Evolutionary conservation across 1,284 basidiomycete species (phyloP).

Genomic region (Fistulina hepatica): DNA sequence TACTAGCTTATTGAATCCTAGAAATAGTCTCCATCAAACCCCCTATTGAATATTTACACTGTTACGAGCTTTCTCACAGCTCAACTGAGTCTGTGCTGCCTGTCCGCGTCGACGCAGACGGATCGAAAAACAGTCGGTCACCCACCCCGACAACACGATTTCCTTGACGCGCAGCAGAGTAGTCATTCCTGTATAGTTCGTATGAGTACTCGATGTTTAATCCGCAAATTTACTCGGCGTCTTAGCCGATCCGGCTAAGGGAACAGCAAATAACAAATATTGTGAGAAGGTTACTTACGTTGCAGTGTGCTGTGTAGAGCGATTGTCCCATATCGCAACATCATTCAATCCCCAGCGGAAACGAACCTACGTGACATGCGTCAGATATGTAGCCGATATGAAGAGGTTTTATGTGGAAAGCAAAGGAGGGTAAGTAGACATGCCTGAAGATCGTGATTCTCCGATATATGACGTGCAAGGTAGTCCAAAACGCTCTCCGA

Average conservation of each 20-base stretch:
- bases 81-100: too few relatives aligned
- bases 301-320: slow-evolving; percentile 41
- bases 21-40: too few relatives aligned
- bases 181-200: slow-evolving; percentile 37
- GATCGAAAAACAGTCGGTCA: slow-evolving; percentile 52
- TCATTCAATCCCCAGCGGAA: slow-evolving; percentile 40
- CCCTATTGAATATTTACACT: too few relatives aligned
- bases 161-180: slow-evolving; percentile 36
- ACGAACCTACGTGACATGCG: too few relatives aligned
- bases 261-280: slow-evolving; percentile 2
- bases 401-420: slow-evolving; percentile 25
- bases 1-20: too few relatives aligned
- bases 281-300: slow-evolving; percentile 24
- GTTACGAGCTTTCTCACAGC: not conserved
- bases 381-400: slow-evolving; percentile 13
- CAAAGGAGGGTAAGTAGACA: too few relatives aligned
- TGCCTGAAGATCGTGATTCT: slow-evolving; percentile 61
- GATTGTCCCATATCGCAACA: slow-evolving; percentile 47
- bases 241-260: slow-evolving; percentile 14
- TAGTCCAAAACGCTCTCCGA: slow-evolving; percentile 40
- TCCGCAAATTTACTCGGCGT: too few relatives aligned
- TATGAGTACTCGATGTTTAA: too few relatives aligned
- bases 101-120: too few relatives aligned
- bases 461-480: slow-evolving; percentile 35
- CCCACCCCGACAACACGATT: slow-evolving; percentile 54